These are phyloP conservation scores for Isatis tinctoria DNA, from an alignment of 345 rosid species.

Conservation along the genomic window DNA sequence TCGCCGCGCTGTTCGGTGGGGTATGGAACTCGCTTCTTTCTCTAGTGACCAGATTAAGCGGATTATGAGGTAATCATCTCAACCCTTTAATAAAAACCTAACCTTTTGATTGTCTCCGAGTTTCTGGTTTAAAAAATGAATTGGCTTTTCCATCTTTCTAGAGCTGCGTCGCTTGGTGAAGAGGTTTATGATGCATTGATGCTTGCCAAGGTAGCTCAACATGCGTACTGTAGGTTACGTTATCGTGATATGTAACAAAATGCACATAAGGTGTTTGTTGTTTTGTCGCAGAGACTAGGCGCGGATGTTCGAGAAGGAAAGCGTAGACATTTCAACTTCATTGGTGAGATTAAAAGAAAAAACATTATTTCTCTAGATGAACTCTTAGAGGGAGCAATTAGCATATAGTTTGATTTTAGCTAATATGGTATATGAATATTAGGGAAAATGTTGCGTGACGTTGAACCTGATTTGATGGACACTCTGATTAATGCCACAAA, in stretches of 20 bases:
- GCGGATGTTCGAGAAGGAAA: constrained; percentile 78
- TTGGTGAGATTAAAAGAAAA: constrained; percentile 38
- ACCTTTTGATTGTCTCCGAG: background rate
- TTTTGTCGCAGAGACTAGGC: constrained; percentile 65
- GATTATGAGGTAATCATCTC: constrained; percentile 45
- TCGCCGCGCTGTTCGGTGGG: constrained; percentile 80
- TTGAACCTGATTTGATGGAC: constrained; percentile 81
- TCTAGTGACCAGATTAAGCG: constrained; percentile 62
- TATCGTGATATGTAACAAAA: background rate
- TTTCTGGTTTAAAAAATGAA: background rate
- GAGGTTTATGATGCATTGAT: constrained; percentile 74
- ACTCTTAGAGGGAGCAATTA: background rate
- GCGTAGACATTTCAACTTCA: constrained; percentile 74
- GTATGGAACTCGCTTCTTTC: constrained; percentile 75
- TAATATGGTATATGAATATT: constrained; percentile 6
- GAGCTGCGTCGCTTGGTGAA: constrained; percentile 60
- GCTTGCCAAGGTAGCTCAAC: constrained; percentile 59
- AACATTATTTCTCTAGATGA: background rate
- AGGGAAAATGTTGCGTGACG: constrained; percentile 83
- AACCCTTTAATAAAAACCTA: background rate
- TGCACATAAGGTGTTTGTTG: constrained; percentile 57
- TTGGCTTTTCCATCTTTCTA: constrained; percentile 6
- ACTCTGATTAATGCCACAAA: constrained; percentile 65
- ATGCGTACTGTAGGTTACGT: background rate
- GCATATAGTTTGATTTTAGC: background rate